Evolutionary conservation across 345 rosid species (phyloP).

Genomic region (Litchi chinensis): DNA sequence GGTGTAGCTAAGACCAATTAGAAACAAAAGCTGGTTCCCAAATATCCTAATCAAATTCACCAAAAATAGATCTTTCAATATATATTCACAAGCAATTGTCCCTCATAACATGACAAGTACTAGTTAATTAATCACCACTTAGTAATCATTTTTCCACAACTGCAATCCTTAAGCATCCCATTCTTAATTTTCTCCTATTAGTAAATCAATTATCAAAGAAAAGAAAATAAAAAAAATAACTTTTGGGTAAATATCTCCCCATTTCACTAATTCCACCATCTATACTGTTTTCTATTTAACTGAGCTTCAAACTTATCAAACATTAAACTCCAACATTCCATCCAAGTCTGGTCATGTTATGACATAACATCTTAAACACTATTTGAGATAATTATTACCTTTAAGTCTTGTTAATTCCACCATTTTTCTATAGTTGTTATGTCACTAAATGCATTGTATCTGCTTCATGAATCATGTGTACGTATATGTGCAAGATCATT

Average conservation of each 20-base stretch:
- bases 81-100: background rate
- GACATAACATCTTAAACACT: background rate
- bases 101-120: no score
- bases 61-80: conserved; percentile 8
- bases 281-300: background rate
- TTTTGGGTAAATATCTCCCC: no score
- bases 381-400: no score
- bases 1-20: no score
- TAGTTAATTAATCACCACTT: no score
- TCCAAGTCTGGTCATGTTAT: background rate
- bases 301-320: background rate
- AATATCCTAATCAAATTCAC: conserved; percentile 64
- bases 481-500: background rate
- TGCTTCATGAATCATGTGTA: background rate
- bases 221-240: no score
- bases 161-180: no score
- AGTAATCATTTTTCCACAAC: no score
- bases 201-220: no score
- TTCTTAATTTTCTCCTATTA: no score
- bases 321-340: background rate
- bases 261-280: background rate
- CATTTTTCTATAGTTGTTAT: background rate
- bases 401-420: background rate
- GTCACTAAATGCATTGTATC: background rate
- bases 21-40: conserved; percentile 96